Base-by-base conservation (phyloP, 1,284 basidiomycete genomes). In the Bondarzewia mesenterica region DNA sequence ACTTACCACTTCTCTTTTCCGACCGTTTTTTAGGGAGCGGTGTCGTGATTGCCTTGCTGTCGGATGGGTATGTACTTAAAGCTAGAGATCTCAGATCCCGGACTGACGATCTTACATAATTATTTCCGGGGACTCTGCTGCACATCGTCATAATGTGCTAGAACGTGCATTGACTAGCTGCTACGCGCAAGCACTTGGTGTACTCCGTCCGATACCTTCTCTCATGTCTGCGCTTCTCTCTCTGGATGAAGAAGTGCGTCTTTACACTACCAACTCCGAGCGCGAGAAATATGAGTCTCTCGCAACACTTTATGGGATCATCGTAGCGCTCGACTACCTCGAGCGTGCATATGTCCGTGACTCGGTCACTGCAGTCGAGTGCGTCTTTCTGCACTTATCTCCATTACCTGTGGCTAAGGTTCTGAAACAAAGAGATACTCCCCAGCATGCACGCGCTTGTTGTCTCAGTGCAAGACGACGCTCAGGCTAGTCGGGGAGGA, bases 401-500 rank as follows among this genome's bases (percentile, higher is more conserved):
- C 5, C 15, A 25, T 25, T 8, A 12, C 39, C 20, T 32, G 42
- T 42, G 50, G 26, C 16, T 44, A 29, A 20, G 29, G 48, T 36
- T 32, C 44, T 53, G 41, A 27, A 52, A 54, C 63, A 57, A 77
- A 75, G 76, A 94, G 92, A 73, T 99, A 99, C 67, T 93, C 93
- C 50, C 93, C 93, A 50, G 93, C 93, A 54, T 99, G 95, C 63
- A 92, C 90, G 15, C 78, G 91, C 41, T 70, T 99, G 16, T 68
- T 99, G 7, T 91, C 89, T 14, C 94, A 98, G 68, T 98, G 94
- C 73, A 97, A 97, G 78, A 96, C 93, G 2, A 88, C 96, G 78
- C 74, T 94, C 57, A 97, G 94, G 68, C 78, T 98, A 35, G 86
- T 99, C 12, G 84, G 83, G 20, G 85, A 92, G 50, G 86, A 88